Conservation (phyloP, 345 rosid species). For the Gossypium ekmanianum region DNA sequence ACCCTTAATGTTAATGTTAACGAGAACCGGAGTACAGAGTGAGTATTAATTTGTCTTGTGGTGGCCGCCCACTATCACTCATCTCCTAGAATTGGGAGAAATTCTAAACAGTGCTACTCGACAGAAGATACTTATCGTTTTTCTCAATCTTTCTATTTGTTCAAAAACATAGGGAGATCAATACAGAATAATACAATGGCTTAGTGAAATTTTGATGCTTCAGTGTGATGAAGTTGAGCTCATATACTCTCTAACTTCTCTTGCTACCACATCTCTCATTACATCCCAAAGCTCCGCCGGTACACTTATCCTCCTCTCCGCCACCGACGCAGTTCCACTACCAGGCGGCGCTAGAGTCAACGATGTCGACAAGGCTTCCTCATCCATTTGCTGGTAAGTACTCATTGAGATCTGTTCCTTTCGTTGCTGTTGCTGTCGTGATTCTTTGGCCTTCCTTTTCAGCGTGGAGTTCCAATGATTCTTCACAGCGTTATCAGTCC, state of each 20-base stretch:
- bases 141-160: not conserved
- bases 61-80: not conserved
- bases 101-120: not conserved
- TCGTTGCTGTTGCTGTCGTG: not conserved
- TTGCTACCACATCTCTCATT: slow-evolving; percentile 62
- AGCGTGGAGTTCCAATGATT: slow-evolving; percentile 63
- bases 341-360: slow-evolving; percentile 71
- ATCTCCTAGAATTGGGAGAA: not conserved
- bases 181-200: slow-evolving; percentile 11
- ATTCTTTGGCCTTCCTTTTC: slow-evolving; percentile 42
- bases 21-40: no score
- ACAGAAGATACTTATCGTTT: not conserved
- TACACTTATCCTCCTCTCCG: slow-evolving; percentile 24
- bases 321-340: slow-evolving; percentile 16
- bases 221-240: slow-evolving; percentile 30
- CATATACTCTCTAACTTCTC: slow-evolving; percentile 55
- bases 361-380: slow-evolving; percentile 49
- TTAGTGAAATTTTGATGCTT: slow-evolving; percentile 29
- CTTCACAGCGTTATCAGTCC: slow-evolving; percentile 63
- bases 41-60: not conserved
- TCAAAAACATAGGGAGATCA: not conserved
- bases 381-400: slow-evolving; percentile 1
- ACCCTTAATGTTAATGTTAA: no score
- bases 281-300: slow-evolving; percentile 59
- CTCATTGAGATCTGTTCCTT: not conserved